Evolutionary conservation across 2,329 filamentous ascomycete species (phyloP).

Genomic region (Elsinoe batatas): DNA sequence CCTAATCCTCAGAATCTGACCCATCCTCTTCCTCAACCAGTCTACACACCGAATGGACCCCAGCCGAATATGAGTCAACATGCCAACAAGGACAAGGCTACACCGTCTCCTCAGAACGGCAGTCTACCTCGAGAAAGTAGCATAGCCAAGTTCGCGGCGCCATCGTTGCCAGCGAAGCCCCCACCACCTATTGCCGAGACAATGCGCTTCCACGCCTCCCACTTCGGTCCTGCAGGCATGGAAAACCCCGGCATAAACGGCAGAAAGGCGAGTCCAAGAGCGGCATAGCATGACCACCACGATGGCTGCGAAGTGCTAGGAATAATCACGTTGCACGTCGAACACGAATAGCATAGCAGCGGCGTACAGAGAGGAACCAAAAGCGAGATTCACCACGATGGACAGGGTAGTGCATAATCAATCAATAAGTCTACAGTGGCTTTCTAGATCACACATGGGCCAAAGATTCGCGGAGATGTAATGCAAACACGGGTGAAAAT

Average conservation of each 20-base stretch:
- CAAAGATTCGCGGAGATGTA: neutral
- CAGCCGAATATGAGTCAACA: slow-evolving; percentile 18
- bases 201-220: slow-evolving; percentile 11
- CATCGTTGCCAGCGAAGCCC: slow-evolving; percentile 46
- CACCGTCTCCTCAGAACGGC: slow-evolving; percentile 12
- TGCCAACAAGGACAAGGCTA: slow-evolving; percentile 2
- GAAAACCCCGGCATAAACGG: neutral
- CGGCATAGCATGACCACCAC: neutral
- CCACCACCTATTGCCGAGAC: slow-evolving; percentile 34
- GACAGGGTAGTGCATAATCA: neutral
- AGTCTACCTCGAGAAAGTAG: slow-evolving; percentile 29
- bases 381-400: neutral
- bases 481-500: neutral
- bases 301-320: no score
- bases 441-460: neutral
- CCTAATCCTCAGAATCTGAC: slow-evolving; percentile 22
- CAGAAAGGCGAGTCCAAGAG: neutral
- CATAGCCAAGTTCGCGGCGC: slow-evolving; percentile 47
- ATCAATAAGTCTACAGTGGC: no score
- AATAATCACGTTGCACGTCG: no score
- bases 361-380: neutral
- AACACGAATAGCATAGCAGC: neutral
- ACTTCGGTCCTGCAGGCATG: neutral
- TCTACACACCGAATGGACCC: slow-evolving; percentile 27
- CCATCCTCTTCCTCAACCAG: slow-evolving; percentile 30